Percentiles rank a stretch among this genome's conserved stretches.
Conservation (phyloP, 805 yeast genomes). For the Clavispora fructus region DNA sequence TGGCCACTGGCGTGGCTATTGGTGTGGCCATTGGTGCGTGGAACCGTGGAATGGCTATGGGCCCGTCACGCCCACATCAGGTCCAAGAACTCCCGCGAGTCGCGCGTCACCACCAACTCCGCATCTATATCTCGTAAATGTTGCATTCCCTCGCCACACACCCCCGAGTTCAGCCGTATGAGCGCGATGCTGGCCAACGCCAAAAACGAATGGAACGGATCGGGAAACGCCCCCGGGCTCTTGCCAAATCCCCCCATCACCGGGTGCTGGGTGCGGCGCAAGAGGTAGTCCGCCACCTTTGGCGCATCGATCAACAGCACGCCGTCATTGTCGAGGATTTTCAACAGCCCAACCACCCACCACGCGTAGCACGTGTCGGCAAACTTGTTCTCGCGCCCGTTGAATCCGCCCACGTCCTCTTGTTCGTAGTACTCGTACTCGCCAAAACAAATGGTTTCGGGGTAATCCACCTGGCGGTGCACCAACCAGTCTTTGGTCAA, state of each 20-base stretch:
- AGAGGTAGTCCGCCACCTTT: conserved; percentile 38
- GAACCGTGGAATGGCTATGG: too few relatives aligned
- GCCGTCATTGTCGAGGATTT: conserved; percentile 29
- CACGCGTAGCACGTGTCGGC: conserved; percentile 87
- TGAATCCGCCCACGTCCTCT: conserved; percentile 69
- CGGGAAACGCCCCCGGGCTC: conserved; percentile 58
- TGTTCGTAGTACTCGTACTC: conserved; percentile 34
- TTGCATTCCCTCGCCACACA: conserved; percentile 4
- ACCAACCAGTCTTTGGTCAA: conserved; percentile 54
- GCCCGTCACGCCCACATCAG: conserved; percentile 9
- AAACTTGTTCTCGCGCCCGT: conserved; percentile 80
- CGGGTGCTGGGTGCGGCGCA: conserved; percentile 52
- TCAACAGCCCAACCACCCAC: conserved; percentile 68
- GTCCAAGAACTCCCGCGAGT: conserved; percentile 10
- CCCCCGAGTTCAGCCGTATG: conserved; percentile 5
- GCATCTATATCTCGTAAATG: conserved; percentile 8
- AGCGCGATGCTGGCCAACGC: conserved; percentile 52
- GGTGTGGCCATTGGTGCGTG: too few relatives aligned
- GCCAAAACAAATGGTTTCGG: conserved; percentile 18
- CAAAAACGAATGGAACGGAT: conserved; percentile 62
- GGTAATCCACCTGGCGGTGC: conserved; percentile 53
- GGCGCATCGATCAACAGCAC: conserved; percentile 30
- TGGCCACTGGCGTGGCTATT: too few relatives aligned
- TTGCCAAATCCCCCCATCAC: conserved; percentile 77
- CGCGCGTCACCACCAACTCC: conserved; percentile 11